Percentiles rank a stretch among this genome's conserved stretches.
Evolutionary conservation across 192 early-diverging fungal genomes (phyloP).

Genomic region (Entomortierella lignicola): DNA sequence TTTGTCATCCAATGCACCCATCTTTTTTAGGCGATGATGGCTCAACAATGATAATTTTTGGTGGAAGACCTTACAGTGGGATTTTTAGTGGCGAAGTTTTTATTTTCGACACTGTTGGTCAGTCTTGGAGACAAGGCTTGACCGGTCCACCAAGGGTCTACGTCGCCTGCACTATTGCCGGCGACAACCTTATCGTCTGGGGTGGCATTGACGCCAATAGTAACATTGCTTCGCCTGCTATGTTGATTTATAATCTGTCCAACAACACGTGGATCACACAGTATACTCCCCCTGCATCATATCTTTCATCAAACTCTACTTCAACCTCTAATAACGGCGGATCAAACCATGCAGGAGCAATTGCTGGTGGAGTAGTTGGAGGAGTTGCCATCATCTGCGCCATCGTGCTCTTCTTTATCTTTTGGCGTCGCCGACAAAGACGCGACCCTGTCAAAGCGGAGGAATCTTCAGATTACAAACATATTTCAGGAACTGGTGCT

Average conservation of each 20-base stretch:
- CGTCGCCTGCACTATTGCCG: constrained; percentile 29
- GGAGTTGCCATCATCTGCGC: constrained; percentile 21
- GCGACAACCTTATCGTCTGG: constrained; percentile 30
- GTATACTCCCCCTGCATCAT: constrained; percentile 26
- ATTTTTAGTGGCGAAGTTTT: constrained; percentile 19
- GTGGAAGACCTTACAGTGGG: constrained; percentile 9
- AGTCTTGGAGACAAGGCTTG: constrained; percentile 14
- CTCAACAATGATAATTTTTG: constrained; percentile 20
- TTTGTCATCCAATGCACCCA: too few species aligned
- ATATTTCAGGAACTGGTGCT: not conserved
- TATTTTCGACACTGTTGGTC: constrained; percentile 26
- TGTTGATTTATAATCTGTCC: constrained; percentile 20
- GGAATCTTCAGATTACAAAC: not conserved
- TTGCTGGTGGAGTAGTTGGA: constrained; percentile 36
- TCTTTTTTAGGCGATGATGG: constrained; percentile 51
- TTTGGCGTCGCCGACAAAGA: not conserved
- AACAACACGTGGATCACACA: constrained; percentile 12
- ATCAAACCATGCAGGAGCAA: constrained; percentile 22
- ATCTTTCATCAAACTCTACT: not conserved
- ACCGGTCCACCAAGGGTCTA: constrained; percentile 25
- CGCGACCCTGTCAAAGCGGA: constrained; percentile 1
- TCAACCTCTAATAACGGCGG: not conserved
- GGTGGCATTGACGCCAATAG: constrained; percentile 8
- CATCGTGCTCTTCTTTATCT: constrained; percentile 15
- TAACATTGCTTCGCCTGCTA: not conserved